phyloP scores from a whole-genome alignment of 306 rosid species.

The Quercus bicolor region DNA sequence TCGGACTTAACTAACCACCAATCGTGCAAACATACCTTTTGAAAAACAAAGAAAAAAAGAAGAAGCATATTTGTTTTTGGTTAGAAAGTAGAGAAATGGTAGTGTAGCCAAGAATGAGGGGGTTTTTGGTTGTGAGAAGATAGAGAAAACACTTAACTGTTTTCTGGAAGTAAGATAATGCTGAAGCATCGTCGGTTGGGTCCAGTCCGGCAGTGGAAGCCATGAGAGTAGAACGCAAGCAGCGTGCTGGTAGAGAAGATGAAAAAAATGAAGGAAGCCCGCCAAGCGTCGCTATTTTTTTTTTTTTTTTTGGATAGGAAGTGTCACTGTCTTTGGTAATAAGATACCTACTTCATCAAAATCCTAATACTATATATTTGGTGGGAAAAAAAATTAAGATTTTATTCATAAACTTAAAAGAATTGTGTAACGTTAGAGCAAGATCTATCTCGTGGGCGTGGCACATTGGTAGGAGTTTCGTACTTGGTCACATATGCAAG shows the following conservation, averaged over 20 bases:
- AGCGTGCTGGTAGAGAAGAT: too few species aligned
- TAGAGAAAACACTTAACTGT: constrained; percentile 14
- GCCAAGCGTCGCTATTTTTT: too few species aligned
- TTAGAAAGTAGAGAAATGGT: neutral
- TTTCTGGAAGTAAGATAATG: constrained; percentile 14
- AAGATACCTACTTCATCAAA: too few species aligned
- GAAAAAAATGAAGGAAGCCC: too few species aligned
- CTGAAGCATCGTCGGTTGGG: neutral
- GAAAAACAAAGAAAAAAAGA: neutral
- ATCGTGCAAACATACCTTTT: constrained; percentile 47
- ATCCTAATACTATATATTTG: too few species aligned
- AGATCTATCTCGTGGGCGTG: accelerated
- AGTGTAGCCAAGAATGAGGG: neutral
- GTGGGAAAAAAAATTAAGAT: too few species aligned
- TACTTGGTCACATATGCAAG: accelerated
- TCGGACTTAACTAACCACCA: constrained; percentile 64
- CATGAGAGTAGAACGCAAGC: neutral
- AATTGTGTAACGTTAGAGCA: too few species aligned
- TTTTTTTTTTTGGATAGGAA: too few species aligned
- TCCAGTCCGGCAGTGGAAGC: neutral
- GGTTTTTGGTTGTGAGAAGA: neutral
- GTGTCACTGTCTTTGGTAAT: too few species aligned
- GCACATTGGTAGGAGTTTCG: accelerated
- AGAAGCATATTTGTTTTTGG: neutral
- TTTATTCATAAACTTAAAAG: too few species aligned